These are phyloP conservation scores for Stagonosporopsis chrysanthemi DNA, from an alignment of 2,329 filamentous ascomycete species.

Conservation along the genomic window DNA sequence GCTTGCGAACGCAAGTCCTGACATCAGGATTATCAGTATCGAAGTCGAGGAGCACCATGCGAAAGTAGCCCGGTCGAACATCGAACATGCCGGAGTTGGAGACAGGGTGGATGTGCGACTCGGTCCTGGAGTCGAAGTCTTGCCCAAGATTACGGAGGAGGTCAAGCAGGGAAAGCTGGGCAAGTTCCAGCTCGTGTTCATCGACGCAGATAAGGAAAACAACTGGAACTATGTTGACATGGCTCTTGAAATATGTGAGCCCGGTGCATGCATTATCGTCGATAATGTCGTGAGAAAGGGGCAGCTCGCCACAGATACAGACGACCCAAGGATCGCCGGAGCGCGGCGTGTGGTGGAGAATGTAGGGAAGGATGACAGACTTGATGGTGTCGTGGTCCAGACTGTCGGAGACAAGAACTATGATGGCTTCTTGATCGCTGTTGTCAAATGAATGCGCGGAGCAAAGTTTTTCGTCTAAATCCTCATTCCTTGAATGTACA, in stretches of 20 bases:
- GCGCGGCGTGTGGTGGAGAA: slow-evolving; percentile 53
- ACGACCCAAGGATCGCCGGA: slow-evolving; percentile 39
- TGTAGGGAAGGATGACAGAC: slow-evolving; percentile 52
- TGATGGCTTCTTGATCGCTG: slow-evolving; percentile 55
- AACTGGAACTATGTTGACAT: slow-evolving; percentile 60
- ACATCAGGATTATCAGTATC: slow-evolving; percentile 58
- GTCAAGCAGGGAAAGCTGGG: slow-evolving; percentile 49
- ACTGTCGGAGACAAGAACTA: slow-evolving; percentile 58
- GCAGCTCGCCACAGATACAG: slow-evolving; percentile 42
- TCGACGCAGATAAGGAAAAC: slow-evolving; percentile 62
- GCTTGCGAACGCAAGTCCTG: slow-evolving; percentile 53
- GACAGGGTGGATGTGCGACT: slow-evolving; percentile 55
- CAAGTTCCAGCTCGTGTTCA: slow-evolving; percentile 60
- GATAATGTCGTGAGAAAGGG: slow-evolving; percentile 60
- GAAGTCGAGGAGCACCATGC: slow-evolving; percentile 59
- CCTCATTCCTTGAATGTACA: too few species aligned
- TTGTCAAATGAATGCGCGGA: slow-evolving; percentile 41
- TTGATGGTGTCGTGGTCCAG: slow-evolving; percentile 56
- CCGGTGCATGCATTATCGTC: slow-evolving; percentile 55
- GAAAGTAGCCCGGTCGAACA: slow-evolving; percentile 57
- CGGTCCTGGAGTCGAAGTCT: slow-evolving; percentile 55
- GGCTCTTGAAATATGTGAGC: slow-evolving; percentile 53
- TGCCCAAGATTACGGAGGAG: slow-evolving; percentile 53
- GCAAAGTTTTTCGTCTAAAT: not conserved
- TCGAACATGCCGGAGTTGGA: slow-evolving; percentile 51